Conservation (phyloP, 148 eudicot species). For the Camellia granthamiana region DNA sequence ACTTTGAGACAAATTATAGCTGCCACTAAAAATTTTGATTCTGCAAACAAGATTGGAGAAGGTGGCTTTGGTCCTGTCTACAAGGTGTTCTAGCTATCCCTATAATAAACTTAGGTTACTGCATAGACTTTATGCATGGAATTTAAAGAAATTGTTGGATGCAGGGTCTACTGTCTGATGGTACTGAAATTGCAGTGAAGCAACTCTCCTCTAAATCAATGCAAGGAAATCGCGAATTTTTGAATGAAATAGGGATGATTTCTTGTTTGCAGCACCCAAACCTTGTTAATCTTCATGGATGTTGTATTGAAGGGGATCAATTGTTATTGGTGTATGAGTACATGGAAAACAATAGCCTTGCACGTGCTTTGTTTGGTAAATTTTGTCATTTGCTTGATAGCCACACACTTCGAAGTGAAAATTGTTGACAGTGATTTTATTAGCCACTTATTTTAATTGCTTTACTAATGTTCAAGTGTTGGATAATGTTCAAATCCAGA, state of each 20-base stretch:
- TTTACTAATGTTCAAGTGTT: neutral
- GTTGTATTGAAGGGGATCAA: conserved; percentile 49
- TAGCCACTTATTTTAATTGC: neutral
- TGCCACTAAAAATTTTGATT: conserved; percentile 50
- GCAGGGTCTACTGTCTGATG: conserved; percentile 46
- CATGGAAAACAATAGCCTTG: conserved; percentile 53
- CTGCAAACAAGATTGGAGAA: conserved; percentile 53
- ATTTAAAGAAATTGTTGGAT: neutral
- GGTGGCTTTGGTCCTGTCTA: conserved; percentile 65
- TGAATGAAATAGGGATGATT: conserved; percentile 54
- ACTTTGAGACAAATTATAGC: conserved; percentile 39
- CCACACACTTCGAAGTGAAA: neutral
- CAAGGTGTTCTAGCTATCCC: conserved; percentile 33
- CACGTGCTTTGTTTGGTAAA: conserved; percentile 39
- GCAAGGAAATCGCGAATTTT: conserved; percentile 51
- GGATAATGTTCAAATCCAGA: conserved; percentile 21
- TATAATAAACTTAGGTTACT: neutral
- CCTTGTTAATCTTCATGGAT: conserved; percentile 53
- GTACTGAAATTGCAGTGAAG: conserved; percentile 45
- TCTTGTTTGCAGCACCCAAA: conserved; percentile 55
- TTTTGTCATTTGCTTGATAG: neutral
- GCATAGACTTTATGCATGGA: neutral
- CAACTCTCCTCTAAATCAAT: conserved; percentile 47
- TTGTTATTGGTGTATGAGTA: conserved; percentile 43
- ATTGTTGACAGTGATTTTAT: neutral